Base-by-base conservation (phyloP, 2,329 filamentous ascomycete species). In the Arthrobotrys entomopaga region DNA sequence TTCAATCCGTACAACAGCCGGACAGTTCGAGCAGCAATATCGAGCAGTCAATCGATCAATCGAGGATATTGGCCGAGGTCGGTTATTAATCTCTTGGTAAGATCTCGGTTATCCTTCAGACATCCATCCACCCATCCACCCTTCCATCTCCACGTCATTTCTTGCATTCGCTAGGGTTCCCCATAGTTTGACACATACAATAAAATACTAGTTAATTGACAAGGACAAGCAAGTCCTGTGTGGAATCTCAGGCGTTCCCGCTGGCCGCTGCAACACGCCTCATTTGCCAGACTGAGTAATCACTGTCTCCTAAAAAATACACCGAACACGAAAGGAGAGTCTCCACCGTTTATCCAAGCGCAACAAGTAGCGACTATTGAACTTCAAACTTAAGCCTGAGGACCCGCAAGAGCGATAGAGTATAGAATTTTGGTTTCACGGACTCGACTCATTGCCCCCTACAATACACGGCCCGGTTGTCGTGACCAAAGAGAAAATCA, bases 121-220 rank as follows among this genome's bases (percentile, higher is more conserved):
- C 29, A 34, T 34, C 29, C 29, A 34, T 10, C 29, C 5, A 34
- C 10, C 29, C 24, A 26, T 26, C n/a, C n/a, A n/a, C n/a, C n/a
- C n/a, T n/a, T n/a, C n/a, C n/a, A n/a, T 26, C 24, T 57, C 70
- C 63, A 74, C 70, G 70, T 74, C 70, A 74, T 74, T 61, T 57
- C 56, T 34, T 66, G 61, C 61, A 49, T 48, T 43, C 56, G 46
- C 46, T 50, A 13, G 63, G 56, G n/a, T 59, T 48, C 63, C 70
- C 70, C 70, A 67, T 66, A 58, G 56, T 63, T 73, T 73, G 69
- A 65, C 69, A 61, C 29, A 34, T 34, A 7, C 29, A 34, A 34
- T 34, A 34, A 34, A 59, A 43, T 40, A 40, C 46, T 59, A 26
- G 40, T 26, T 53, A 56, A 57, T 38, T 22, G 29, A 42, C 40